Conservation (phyloP, 2,329 filamentous ascomycete genomes). For the Aplosporella prunicola region DNA sequence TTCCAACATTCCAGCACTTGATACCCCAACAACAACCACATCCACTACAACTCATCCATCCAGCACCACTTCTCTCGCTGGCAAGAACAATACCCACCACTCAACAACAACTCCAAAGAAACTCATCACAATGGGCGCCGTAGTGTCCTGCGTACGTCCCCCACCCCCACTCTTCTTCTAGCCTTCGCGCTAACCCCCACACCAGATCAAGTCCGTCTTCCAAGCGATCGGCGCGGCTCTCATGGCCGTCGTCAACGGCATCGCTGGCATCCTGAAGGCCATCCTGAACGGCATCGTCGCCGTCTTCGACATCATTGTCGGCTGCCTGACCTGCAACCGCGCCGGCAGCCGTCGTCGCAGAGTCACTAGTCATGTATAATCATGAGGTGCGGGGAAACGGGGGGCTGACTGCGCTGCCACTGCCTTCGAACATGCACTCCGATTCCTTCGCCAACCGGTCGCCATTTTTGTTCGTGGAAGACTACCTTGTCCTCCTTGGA, state of each 20-base stretch:
- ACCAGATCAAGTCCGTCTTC: constrained; percentile 34
- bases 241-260: constrained; percentile 39
- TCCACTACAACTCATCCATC: not conserved
- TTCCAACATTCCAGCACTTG: too few species aligned
- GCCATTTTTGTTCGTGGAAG: too few species aligned
- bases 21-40: not conserved
- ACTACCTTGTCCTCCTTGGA: too few species aligned
- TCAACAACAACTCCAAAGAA: constrained; percentile 10
- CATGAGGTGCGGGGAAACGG: constrained; percentile 9
- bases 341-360: constrained; percentile 30
- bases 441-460: too few species aligned
- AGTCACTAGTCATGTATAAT: constrained; percentile 20
- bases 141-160: constrained; percentile 68
- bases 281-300: constrained; percentile 42
- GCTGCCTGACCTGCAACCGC: constrained; percentile 40
- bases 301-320: constrained; percentile 41
- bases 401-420: too few species aligned
- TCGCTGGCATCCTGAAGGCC: constrained; percentile 36
- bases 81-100: not conserved
- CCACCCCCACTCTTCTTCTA: not conserved
- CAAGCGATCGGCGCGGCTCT: constrained; percentile 38
- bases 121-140: constrained; percentile 62
- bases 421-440: too few species aligned
- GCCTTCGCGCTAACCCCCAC: constrained; percentile 16
- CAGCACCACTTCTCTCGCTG: constrained; percentile 2